Evolutionary conservation across 2,329 filamentous ascomycete genomes (phyloP).

Genomic region (Penicillium italicum): DNA sequence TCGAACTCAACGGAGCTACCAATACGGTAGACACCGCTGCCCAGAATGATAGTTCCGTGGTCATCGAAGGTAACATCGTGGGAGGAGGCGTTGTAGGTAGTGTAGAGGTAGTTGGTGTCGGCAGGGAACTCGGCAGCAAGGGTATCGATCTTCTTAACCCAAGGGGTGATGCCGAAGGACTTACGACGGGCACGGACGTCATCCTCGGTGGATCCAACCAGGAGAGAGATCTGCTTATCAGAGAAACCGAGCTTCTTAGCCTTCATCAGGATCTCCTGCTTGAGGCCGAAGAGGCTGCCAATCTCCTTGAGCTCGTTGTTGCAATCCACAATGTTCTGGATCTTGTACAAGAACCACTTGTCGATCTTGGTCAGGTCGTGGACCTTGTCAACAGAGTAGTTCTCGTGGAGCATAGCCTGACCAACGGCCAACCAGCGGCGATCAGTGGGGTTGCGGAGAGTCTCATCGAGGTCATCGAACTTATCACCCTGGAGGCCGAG

Average conservation of each 20-base stretch:
- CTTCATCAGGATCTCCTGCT: constrained; percentile 82
- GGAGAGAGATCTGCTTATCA: constrained; percentile 86
- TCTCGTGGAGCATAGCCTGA: constrained; percentile 95
- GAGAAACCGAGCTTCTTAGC: constrained; percentile 98
- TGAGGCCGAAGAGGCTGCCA: constrained; percentile 76
- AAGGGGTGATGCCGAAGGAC: constrained; percentile 84
- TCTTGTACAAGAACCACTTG: constrained; percentile 98
- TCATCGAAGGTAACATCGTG: constrained; percentile 95
- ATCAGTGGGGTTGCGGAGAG: constrained; percentile 88
- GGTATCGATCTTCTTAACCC: constrained; percentile 98
- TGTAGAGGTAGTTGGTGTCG: constrained; percentile 93
- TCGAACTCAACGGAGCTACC: constrained; percentile 98
- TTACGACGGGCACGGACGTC: constrained; percentile 81
- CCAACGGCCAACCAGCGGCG: constrained; percentile 96
- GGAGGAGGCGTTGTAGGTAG: constrained; percentile 91
- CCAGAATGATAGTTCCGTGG: constrained; percentile 82
- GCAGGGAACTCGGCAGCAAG: constrained; percentile 95
- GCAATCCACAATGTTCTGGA: constrained; percentile 94
- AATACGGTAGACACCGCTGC: constrained; percentile 95
- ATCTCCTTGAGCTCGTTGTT: constrained; percentile 79
- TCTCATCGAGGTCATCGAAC: constrained; percentile 88
- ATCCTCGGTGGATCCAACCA: constrained; percentile 81
- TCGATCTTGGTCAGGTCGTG: constrained; percentile 97
- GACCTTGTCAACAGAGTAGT: constrained; percentile 86
- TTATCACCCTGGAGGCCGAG: constrained; percentile 92